phyloP scores from a whole-genome alignment of 2,329 filamentous ascomycete species.

The Huntiella bhutanensis region DNA sequence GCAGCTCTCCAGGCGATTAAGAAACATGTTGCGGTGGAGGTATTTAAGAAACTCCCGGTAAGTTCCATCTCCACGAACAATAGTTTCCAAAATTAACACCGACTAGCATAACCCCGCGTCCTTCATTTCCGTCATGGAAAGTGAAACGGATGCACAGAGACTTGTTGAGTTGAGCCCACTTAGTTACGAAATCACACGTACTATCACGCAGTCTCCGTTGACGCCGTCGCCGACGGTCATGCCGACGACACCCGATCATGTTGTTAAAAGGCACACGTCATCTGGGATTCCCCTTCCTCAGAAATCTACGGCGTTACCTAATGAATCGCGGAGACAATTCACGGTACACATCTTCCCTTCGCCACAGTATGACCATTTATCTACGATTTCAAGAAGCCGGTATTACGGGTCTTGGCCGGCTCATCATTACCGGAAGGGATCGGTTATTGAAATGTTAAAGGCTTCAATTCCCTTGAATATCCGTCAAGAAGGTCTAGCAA shows the following conservation, averaged over 20 bases:
- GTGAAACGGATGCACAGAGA: conserved; percentile 20
- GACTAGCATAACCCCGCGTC: conserved; percentile 26
- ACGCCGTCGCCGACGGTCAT: conserved; percentile 4
- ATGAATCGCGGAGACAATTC: conserved; percentile 20
- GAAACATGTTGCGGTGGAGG: conserved; percentile 29
- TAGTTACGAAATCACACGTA: conserved; percentile 22
- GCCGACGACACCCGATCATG: conserved; percentile 9
- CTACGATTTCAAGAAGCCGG: conserved; percentile 19
- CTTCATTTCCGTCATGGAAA: conserved; percentile 31
- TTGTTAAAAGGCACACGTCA: conserved; percentile 1
- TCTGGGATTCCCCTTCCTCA: conserved; percentile 16
- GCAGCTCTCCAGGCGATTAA: conserved; percentile 34
- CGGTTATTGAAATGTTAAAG: conserved; percentile 21
- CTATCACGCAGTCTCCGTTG: not conserved
- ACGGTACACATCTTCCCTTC: conserved; percentile 23
- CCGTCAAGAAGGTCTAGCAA: conserved; percentile 21
- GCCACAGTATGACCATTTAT: conserved; percentile 22
- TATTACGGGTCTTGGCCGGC: conserved; percentile 26
- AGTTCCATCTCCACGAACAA: conserved; percentile 6
- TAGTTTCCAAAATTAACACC: not conserved
- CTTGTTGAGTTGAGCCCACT: conserved; percentile 29
- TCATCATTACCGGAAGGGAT: conserved; percentile 17
- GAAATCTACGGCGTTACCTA: conserved; percentile 14
- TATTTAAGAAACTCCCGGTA: conserved; percentile 31
- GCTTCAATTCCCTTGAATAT: conserved; percentile 22